Base-by-base conservation (phyloP, 2,329 filamentous ascomycete genomes). In the Catunica adiposa region DNA sequence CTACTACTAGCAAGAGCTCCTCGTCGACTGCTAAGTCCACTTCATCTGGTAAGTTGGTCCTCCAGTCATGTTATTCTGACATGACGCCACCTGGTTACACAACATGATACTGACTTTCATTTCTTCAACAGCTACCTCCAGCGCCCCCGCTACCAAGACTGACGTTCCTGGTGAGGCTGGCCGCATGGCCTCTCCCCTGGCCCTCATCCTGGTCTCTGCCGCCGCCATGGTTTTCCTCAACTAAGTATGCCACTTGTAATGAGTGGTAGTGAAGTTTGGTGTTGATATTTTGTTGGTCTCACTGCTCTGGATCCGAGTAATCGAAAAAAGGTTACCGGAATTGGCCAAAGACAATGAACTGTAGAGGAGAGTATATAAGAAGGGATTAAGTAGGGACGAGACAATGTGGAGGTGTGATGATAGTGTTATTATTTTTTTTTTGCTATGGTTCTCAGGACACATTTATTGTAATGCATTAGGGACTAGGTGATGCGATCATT, bases 221-320 rank as follows among this genome's bases (percentile, higher is more conserved):
- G 69, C 67, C 54, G 66, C 68, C 53, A 66, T 71, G 59, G 57
- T 70, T 60, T 69, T 70, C 67, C 68, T 71, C 60, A 69, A 71
- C 66, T 71, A 68, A 64, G 44, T 22, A 9, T 48, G n/a, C 7
- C 17, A 23, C 44, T 48, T 26, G 23, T 25, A 44, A 11, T 23
- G 44, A 26, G 44, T 23, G n/a, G 11, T 34, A 11, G 29, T 34
- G 29, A 11, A 34, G 26, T 54, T 54, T 37, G n/a, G n/a, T 40
- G 14, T 5, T 1, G 11, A 3, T 8, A 15, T 31, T 22, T 47
- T 37, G 9, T 34, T 34, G 11, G 11, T 51, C 29, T 51, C n/a
- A 22, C 31, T 23, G 11, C 14, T 53, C 23, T 8, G 22, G n/a
- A n/a, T 11, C 44, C 22, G 8, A 26, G 3, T 48, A 22, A 48